These are phyloP conservation scores for Trifolium dubium DNA, from an alignment of 306 rosid genomes.

Conservation along the genomic window DNA sequence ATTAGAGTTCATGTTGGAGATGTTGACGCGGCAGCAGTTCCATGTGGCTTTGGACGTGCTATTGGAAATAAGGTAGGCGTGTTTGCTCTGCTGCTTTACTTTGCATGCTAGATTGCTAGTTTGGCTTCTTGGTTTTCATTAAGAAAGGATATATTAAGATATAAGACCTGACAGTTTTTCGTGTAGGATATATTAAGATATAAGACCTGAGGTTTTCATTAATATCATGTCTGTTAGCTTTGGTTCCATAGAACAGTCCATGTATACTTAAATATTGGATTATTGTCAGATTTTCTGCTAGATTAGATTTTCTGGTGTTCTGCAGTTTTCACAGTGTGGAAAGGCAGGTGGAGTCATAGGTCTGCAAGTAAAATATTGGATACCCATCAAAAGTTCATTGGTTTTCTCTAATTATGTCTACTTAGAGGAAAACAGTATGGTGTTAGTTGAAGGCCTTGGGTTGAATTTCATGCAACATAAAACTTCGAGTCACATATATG, in stretches of 20 bases:
- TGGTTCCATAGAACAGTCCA: conserved; percentile 14
- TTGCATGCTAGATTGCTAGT: conserved; percentile 27
- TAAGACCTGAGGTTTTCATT: conserved; percentile 9
- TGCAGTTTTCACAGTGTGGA: conserved; percentile 3
- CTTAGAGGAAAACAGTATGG: not conserved
- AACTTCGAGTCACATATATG: not conserved
- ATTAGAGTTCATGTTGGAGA: conserved; percentile 84
- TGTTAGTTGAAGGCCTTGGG: conserved; percentile 6
- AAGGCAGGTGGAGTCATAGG: not conserved
- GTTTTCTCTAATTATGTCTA: not conserved
- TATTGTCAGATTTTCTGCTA: conserved; percentile 18
- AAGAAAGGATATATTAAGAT: conserved; percentile 27
- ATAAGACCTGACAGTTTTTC: conserved; percentile 11
- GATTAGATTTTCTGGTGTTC: conserved; percentile 6
- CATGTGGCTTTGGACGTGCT: conserved; percentile 98
- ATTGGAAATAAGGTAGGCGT: conserved; percentile 90
- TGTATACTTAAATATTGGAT: conserved; percentile 17
- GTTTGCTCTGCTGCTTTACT: conserved; percentile 35
- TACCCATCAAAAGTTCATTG: conserved; percentile 1
- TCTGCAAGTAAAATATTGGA: conserved; percentile 2
- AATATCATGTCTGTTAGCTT: conserved; percentile 24
- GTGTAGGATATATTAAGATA: conserved; percentile 16
- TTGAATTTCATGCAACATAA: conserved; percentile 20
- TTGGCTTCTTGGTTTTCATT: not conserved
- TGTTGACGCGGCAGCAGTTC: conserved; percentile 98